Evolutionary conservation across 768 basidiomycete species (phyloP), one percentile per base, ranked within the genome.

Genomic region (Hypholoma fasciculare): DNA sequence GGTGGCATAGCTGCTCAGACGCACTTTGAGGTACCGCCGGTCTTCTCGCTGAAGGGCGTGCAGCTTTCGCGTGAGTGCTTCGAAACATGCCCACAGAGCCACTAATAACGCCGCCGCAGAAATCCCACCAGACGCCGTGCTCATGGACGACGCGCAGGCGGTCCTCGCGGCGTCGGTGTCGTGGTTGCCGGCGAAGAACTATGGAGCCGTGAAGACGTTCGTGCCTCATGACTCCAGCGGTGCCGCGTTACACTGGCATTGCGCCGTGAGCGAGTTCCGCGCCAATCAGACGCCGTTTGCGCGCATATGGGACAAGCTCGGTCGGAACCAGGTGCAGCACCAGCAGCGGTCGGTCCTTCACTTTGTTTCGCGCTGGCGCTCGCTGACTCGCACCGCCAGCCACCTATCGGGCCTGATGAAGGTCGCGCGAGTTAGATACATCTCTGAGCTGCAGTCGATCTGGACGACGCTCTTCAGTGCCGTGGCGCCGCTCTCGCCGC

Each of bases 381-480:
- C 30, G 30, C 30, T 34, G 30, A 34, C 30, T 30, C 27, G 9
- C 30, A 34, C 30, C 38, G 23, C 52, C 63, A 87, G 87, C 63
- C 86, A 80, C 64, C 76, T 85, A 1, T 68, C 74, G 1, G 73
- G 76, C 17, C 77, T 88, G 63, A 77, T 82, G 68, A 83, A 83
- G 64, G 82, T 80, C 4, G 78, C 77, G 7, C 69, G 74, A 43
- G 71, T 88, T 66, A 79, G 82, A 69, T 75, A 75, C 38, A 72
- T 87, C 53, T 84, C 84, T 1, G 75, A 79, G 14, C 78, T 72
- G 9, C 79, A 82, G 60, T 75, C 79, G 2, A 79, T 87, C 60
- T 88, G 85, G 86, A 78, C 82, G 0, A 67, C 83, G 57, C 78
- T 80, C 59, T 85, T 85, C 65, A 78, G 75, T 13, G 84, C 82